These are phyloP conservation scores for Lasiosphaeris hirsuta DNA, from an alignment of 495 filamentous ascomycete species.

Conservation along the genomic window DNA sequence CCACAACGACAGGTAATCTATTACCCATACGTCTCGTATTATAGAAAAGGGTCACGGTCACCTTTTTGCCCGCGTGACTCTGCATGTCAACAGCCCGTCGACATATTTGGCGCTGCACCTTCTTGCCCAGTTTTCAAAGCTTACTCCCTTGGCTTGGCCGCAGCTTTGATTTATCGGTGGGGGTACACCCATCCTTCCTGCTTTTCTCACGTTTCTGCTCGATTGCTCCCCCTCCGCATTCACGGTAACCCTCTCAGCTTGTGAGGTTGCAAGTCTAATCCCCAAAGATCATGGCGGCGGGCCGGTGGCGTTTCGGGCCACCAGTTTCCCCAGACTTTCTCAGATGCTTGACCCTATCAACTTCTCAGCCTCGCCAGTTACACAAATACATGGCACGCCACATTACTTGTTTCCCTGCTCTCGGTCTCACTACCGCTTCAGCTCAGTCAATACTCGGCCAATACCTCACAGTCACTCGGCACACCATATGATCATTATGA, in stretches of 20 bases:
- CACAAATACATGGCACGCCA: background rate
- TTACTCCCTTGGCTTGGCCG: background rate
- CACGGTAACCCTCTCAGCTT: background rate
- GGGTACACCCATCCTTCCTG: too few species aligned
- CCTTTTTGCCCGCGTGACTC: constrained; percentile 18
- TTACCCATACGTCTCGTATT: constrained; percentile 16
- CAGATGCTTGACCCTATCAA: background rate
- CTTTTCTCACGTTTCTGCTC: background rate
- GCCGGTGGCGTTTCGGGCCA: constrained; percentile 1
- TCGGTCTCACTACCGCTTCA: too few species aligned
- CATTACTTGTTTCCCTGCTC: background rate
- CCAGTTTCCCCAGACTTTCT: constrained; percentile 8
- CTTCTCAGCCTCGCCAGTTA: background rate
- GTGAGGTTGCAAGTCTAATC: background rate
- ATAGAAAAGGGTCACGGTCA: constrained; percentile 10
- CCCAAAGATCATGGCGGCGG: too few species aligned
- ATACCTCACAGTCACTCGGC: too few species aligned
- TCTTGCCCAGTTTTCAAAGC: background rate
- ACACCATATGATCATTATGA: too few species aligned
- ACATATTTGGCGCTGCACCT: background rate
- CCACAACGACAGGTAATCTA: constrained; percentile 13
- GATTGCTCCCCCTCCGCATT: background rate
- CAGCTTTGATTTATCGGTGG: background rate
- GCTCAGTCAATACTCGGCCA: too few species aligned
- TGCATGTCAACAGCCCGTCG: background rate